Percentiles rank a stretch among this genome's conserved stretches.
phyloP scores from a whole-genome alignment of 257 asterid genomes.

The Solanum chmielewskii region DNA sequence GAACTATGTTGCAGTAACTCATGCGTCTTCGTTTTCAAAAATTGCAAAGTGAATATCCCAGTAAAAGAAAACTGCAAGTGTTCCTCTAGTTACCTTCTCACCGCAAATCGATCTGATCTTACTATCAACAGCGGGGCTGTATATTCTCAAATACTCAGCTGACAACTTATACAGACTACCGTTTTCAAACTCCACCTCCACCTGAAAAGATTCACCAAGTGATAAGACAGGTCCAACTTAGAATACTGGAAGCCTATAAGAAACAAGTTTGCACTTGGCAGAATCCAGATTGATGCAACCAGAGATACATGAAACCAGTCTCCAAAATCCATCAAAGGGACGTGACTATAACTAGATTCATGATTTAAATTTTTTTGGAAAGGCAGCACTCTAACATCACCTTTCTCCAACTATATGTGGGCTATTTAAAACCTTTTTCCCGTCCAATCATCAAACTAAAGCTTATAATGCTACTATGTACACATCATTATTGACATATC shows the following conservation, averaged over 20 bases:
- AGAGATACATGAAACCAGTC: neutral
- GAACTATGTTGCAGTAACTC: neutral
- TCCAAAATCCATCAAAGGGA: neutral
- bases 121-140: constrained; percentile 87
- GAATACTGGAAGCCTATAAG: neutral
- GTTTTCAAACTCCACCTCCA: constrained; percentile 61
- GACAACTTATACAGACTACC: constrained; percentile 41
- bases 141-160: constrained; percentile 78
- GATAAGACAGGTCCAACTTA: neutral
- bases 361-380: neutral
- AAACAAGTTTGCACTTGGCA: neutral
- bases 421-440: neutral
- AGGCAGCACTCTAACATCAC: neutral
- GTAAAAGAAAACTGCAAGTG: neutral
- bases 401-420: neutral
- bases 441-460: neutral
- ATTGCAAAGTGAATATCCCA: neutral
- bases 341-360: neutral
- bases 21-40: neutral
- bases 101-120: constrained; percentile 71
- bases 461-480: neutral
- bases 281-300: neutral
- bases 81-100: constrained; percentile 52
- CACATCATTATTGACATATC: neutral
- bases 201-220: constrained; percentile 24